A percentile compares a stretch with the other conserved stretches of the same genome.
phyloP scores from a whole-genome alignment of 495 filamentous ascomycete genomes.

The Neurospora terricola region DNA sequence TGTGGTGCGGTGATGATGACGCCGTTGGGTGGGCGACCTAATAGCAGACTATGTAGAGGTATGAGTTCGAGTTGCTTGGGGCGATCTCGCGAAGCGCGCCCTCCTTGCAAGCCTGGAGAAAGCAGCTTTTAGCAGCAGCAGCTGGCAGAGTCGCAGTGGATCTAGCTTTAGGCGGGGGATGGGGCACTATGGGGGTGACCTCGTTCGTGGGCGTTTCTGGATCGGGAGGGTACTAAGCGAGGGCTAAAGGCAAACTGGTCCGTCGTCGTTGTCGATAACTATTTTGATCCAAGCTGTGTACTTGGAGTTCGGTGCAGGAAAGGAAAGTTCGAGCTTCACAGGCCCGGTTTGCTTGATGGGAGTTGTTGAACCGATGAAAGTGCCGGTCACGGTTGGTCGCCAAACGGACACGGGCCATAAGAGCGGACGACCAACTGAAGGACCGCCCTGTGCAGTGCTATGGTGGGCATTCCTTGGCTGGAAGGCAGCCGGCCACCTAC shows the following conservation, averaged over 20 bases:
- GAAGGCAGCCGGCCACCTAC: constrained; percentile 9
- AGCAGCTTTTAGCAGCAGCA: not conserved
- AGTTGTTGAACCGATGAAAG: not conserved
- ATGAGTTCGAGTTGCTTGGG: constrained; percentile 10
- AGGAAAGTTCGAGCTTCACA: constrained; percentile 18
- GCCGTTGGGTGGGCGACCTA: not conserved
- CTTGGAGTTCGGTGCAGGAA: not conserved
- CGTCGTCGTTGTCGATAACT: not conserved
- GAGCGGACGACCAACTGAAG: not conserved
- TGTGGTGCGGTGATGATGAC: constrained; percentile 13
- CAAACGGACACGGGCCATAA: constrained; percentile 22
- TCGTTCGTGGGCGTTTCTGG: not conserved
- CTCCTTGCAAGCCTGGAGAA: constrained; percentile 10
- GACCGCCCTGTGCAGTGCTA: not conserved
- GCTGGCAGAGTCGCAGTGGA: not conserved
- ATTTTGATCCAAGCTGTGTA: not conserved
- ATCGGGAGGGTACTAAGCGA: not conserved
- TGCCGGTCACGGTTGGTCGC: constrained; percentile 8
- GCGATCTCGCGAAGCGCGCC: constrained; percentile 20
- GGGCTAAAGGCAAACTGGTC: not conserved
- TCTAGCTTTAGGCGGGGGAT: not conserved
- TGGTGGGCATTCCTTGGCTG: not conserved
- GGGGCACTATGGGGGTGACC: not conserved
- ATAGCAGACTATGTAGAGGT: not conserved
- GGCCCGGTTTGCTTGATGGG: not conserved